Base-by-base conservation (phyloP, 2,329 filamentous ascomycete species). In the Hymenoscyphus linearis region DNA sequence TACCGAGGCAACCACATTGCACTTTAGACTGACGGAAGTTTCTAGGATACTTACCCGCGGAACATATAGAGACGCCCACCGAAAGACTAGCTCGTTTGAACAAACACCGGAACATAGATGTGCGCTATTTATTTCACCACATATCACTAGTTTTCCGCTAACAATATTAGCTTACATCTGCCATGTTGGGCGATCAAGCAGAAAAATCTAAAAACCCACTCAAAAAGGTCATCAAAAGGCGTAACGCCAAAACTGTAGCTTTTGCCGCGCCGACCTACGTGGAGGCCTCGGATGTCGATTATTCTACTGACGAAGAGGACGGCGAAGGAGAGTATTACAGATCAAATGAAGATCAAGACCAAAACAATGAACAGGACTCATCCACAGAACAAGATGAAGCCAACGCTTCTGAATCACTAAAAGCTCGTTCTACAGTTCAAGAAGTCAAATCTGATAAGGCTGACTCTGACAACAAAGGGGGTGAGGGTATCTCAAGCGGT, bases 51-150 rank as follows among this genome's bases (percentile, higher is more conserved):
- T 80, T 99, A 60, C 95, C 95, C 56, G 95, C 95, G 55, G 95
- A 99, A 75, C 95, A 99, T 74, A 99, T 99, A 67, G 95, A 99
- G 75, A 99, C 95, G 9, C 95, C 95, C 2, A 97, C 93, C 16
- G 95, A 99, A 79, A 85, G 95, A 72, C 77, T 99, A 64, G 95
- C 95, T 53, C 86, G 95, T 66, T 77, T 98, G 66, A 99, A 99
- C 76, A 99, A 99, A 77, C 95, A 99, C 76, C 86, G 95, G 72
- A 99, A 99, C 72, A 93, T 98, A 69, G 95, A 99, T 78, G 92
- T 96, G 84, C 66, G 90, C 73, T 59, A 52, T 44, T 52, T 16
- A 61, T 60, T 54, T 14, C 52, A 44, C 6, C 6, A 12, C 14
- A 55, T 27, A 13, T 7, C 44, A 47, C 2, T 40, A 52, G 25